phyloP scores from a whole-genome alignment of 306 rosid species.

The apple (Malus domestica) region DNA sequence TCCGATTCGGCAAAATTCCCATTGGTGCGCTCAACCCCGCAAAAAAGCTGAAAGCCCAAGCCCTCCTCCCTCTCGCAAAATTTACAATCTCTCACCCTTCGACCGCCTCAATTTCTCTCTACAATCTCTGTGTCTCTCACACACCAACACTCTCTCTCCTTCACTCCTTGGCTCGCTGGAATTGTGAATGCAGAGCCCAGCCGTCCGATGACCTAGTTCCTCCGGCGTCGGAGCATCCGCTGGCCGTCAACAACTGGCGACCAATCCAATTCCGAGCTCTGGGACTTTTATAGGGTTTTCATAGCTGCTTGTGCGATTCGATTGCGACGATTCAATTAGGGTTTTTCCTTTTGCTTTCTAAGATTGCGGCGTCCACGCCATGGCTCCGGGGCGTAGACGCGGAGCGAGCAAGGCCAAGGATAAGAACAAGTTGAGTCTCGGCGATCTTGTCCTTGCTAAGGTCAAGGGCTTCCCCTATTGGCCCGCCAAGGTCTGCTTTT shows the following conservation, averaged over 20 bases:
- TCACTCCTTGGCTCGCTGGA: slow-evolving; percentile 16
- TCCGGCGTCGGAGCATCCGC: slow-evolving; percentile 31
- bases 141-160: slow-evolving; percentile 6
- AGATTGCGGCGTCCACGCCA: slow-evolving; percentile 39
- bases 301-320: neutral
- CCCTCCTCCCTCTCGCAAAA: slow-evolving; percentile 27
- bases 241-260: slow-evolving; percentile 32
- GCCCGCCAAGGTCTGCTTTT: slow-evolving; percentile 82
- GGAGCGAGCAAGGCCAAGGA: slow-evolving; percentile 69
- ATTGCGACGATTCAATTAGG: slow-evolving; percentile 5
- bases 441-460: slow-evolving; percentile 99
- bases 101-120: slow-evolving; percentile 40
- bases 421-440: slow-evolving; percentile 62
- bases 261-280: slow-evolving; percentile 20
- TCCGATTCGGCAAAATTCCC: neutral
- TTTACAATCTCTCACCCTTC: slow-evolving; percentile 27
- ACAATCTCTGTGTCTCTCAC: neutral
- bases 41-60: slow-evolving; percentile 12
- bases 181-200: slow-evolving; percentile 29
- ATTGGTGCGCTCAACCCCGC: neutral
- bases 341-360: slow-evolving; percentile 14
- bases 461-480: slow-evolving; percentile 96
- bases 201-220: slow-evolving; percentile 35
- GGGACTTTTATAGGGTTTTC: slow-evolving; percentile 60
- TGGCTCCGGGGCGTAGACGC: slow-evolving; percentile 97